These are phyloP conservation scores for Amphichorda felina DNA, from an alignment of 2,329 filamentous ascomycete genomes.

Conservation along the genomic window DNA sequence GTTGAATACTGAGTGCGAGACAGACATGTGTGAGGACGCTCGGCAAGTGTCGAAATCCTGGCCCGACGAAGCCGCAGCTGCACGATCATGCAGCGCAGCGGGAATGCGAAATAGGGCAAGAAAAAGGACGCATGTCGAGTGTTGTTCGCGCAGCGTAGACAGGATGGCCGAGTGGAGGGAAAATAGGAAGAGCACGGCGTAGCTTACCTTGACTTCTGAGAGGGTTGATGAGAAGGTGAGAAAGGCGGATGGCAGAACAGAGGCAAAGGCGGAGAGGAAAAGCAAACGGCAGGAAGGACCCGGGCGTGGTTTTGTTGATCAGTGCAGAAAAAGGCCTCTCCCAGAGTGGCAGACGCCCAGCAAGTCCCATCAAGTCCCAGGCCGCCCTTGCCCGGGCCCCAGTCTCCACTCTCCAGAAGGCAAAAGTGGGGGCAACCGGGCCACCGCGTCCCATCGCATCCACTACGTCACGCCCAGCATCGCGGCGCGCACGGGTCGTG, in stretches of 20 bases:
- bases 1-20: neutral
- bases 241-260: neutral
- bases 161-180: no score
- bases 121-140: no score
- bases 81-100: no score
- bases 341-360: neutral
- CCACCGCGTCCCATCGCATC: no score
- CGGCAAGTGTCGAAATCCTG: neutral
- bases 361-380: neutral
- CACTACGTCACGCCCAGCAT: neutral
- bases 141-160: no score
- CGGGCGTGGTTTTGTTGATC: constrained; percentile 1
- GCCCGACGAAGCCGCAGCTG: no score
- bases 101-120: no score
- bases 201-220: no score
- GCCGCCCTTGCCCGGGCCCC: no score
- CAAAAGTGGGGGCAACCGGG: neutral
- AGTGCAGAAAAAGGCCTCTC: neutral
- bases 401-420: neutral
- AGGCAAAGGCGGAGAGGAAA: neutral
- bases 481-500: no score
- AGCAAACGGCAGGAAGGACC: neutral
- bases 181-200: no score
- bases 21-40: neutral
- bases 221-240: neutral